These are phyloP conservation scores for Penicillium sp. DNA, from an alignment of 2,329 filamentous ascomycete genomes.

Conservation along the genomic window DNA sequence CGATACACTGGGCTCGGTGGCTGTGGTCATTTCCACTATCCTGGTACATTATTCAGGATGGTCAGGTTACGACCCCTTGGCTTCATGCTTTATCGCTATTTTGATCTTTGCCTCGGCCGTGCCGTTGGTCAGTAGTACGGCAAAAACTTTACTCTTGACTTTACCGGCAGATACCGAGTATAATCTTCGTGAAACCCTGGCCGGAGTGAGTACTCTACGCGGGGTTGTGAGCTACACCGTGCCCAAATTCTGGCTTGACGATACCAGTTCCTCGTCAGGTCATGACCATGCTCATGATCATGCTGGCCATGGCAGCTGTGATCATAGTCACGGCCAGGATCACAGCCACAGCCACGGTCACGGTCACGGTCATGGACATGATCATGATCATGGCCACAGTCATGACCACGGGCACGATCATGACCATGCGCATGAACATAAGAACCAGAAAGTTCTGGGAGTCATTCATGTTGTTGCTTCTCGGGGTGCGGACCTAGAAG, in stretches of 20 bases:
- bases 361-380: constrained; percentile 30
- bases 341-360: constrained; percentile 36
- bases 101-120: constrained; percentile 92
- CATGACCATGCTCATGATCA: constrained; percentile 40
- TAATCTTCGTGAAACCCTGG: constrained; percentile 79
- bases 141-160: constrained; percentile 79
- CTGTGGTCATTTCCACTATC: constrained; percentile 88
- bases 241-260: constrained; percentile 91
- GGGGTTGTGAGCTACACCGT: constrained; percentile 85
- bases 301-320: constrained; percentile 34
- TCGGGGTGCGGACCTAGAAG: constrained; percentile 72
- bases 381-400: constrained; percentile 36
- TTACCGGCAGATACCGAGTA: constrained; percentile 87
- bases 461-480: constrained; percentile 84
- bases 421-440: constrained; percentile 31
- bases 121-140: constrained; percentile 83
- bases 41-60: constrained; percentile 86
- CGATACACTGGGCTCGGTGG: constrained; percentile 90
- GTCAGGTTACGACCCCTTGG: constrained; percentile 92
- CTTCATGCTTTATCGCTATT: constrained; percentile 89
- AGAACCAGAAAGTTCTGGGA: constrained; percentile 62
- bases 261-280: constrained; percentile 53
- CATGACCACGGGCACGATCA: constrained; percentile 28
- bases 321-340: constrained; percentile 34
- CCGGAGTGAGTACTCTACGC: constrained; percentile 77